Base-by-base conservation (phyloP, 345 rosid genomes). In the Camelina neglecta region DNA sequence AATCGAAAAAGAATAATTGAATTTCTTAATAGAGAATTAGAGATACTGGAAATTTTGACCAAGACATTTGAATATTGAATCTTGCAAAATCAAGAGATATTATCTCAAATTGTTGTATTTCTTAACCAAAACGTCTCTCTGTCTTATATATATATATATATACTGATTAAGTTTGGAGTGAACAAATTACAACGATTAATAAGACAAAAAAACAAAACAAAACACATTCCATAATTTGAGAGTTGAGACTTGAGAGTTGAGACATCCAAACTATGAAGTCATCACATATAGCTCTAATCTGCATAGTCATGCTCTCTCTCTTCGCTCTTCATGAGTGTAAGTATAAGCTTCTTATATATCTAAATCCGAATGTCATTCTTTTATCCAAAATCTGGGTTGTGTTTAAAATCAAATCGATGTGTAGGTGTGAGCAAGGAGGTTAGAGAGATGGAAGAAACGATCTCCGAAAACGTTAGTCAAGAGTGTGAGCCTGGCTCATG, bases 241-340 rank as follows among this genome's bases (percentile, higher is more conserved):
- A 31, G 35, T 33, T 33, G 36, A 21, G 23, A 21, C 23, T 21
- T 21, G 23, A 21, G 23, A 21, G 1, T 21, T 21, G 23, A 5
- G 7, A 21, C 39, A 49, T 4, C 60, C 13, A 60, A 53, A 73
- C 54, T 31, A 73, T 73, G 76, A 63, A 54, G 42, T 63, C 69
- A 33, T 74, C 59, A 45, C 77, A 74, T 9, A 4, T 45, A 12
- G 48, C 57, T 74, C 24, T 73, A 8, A 42, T 56, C n/a, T 73
- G 63, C 47, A 64, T 54, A 41, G 5, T 63, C 41, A 26, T 64
- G 64, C 47, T 73, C 15, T 56, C 78, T 11, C 21, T 74, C 26
- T 56, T 74, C 18, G 16, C 18, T 23, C 2, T 56, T 9, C 65
- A 74, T 45, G 39, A 65, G 20, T 74, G 77, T 73, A 47, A 2